Percentiles rank a stretch among this genome's conserved stretches.
phyloP scores from a whole-genome alignment of 192 early-diverging fungal species.

The Coemansia sp. region DNA sequence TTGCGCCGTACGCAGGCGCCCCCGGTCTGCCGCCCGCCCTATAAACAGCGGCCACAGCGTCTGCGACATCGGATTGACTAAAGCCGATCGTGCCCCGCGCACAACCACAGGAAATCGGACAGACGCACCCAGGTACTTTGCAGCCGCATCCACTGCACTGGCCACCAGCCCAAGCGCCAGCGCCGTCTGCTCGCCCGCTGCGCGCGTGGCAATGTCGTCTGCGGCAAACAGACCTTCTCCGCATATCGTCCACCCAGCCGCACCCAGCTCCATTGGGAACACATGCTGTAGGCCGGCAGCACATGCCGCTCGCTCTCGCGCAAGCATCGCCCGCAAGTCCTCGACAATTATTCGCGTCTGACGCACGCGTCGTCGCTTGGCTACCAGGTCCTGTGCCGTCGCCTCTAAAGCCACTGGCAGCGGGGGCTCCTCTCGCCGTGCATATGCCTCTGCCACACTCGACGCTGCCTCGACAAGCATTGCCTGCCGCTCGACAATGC shows the following conservation, averaged over 20 bases:
- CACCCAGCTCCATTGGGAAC: constrained; percentile 24
- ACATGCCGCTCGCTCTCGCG: constrained; percentile 18
- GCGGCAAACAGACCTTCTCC: constrained; percentile 12
- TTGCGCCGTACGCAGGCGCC: constrained; percentile 9
- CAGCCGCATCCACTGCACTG: constrained; percentile 15
- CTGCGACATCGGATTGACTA: constrained; percentile 12
- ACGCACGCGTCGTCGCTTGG: constrained; percentile 6
- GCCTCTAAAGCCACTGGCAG: neutral
- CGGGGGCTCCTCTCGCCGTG: neutral
- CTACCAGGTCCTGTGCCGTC: neutral
- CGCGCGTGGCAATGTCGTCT: neutral
- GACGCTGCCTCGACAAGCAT: constrained; percentile 28
- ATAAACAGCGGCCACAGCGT: constrained; percentile 30
- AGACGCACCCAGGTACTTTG: constrained; percentile 11
- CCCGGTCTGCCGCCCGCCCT: constrained; percentile 7
- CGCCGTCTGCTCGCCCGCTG: constrained; percentile 17
- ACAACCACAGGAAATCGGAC: constrained; percentile 31
- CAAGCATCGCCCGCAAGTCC: constrained; percentile 47
- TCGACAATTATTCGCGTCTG: constrained; percentile 48
- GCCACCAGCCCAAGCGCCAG: constrained; percentile 33
- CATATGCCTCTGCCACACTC: constrained; percentile 1
- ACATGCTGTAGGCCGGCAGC: neutral
- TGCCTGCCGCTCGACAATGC: constrained; percentile 4
- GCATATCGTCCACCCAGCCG: constrained; percentile 28
- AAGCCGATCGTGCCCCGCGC: constrained; percentile 22